phyloP scores from a whole-genome alignment of 495 filamentous ascomycete species.

The Podospora pseudocomata region DNA sequence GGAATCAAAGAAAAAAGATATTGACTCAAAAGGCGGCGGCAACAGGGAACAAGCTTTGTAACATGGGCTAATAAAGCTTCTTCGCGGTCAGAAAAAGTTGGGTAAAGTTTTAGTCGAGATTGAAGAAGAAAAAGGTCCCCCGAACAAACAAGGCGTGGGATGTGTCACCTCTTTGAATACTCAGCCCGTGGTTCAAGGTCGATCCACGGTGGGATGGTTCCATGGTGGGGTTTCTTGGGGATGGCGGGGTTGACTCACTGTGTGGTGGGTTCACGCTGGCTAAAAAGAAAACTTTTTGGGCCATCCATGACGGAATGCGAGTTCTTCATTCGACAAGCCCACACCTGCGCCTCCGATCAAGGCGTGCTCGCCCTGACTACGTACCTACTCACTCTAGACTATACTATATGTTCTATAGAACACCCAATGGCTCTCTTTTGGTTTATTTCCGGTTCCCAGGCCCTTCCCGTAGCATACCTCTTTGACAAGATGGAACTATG shows the following conservation, averaged over 20 bases:
- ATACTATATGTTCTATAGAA: background rate
- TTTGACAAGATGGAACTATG: background rate
- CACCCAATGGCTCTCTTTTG: background rate
- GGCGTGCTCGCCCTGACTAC: background rate
- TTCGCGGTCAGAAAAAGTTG: background rate
- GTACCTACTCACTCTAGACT: background rate
- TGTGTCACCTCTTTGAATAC: conserved; percentile 14
- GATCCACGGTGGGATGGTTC: conserved; percentile 13
- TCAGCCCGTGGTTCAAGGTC: conserved; percentile 1
- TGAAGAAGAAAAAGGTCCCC: background rate
- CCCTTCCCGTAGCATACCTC: background rate
- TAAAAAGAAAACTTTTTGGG: conserved; percentile 24
- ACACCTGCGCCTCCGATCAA: conserved; percentile 2
- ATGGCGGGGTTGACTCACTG: conserved; percentile 30
- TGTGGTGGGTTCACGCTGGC: conserved; percentile 4
- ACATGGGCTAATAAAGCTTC: conserved; percentile 3
- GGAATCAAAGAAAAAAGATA: background rate
- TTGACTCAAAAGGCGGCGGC: background rate
- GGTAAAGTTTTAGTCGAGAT: background rate
- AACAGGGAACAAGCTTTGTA: background rate
- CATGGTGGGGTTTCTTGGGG: background rate
- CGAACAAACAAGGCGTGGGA: background rate
- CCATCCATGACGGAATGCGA: conserved; percentile 29
- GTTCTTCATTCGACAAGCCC: background rate
- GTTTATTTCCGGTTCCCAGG: background rate